Base-by-base conservation (phyloP, 805 yeast species). In the Nakazawaea anatomiae region DNA sequence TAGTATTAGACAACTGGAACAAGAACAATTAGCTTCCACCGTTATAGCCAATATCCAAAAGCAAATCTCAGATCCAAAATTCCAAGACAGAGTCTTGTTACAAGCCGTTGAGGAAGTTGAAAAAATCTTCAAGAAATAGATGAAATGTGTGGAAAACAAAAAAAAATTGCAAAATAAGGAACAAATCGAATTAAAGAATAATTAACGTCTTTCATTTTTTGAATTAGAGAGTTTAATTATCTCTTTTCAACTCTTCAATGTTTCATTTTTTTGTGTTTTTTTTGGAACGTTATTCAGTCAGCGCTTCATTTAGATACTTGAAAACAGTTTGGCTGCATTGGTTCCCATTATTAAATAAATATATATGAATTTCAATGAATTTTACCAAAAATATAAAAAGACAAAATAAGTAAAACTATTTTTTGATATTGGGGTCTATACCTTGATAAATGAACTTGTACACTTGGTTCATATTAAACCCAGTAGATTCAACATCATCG, bases 1-100 rank as follows among this genome's bases (percentile, higher is more conserved):
- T 60, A 90, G 89, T 69, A 94, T 91, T 60, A 92, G 97, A 78
- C 96, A 89, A 78, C 75, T 83, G 67, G 96, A 94, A 80, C 99
- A 94, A 80, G 80, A 84, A 73, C 96, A 89, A 73, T 83, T 94
- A 64, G 83, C 95, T 60, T 75, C 87, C 66, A 65, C 90, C 53
- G 96, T 94, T 58, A 87, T 90, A 68, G 76, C 90, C 50, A 90
- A 89, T 77, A 94, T 92, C 64, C 83, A 88, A 78, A 74, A 85
- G 71, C 94, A 89, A 74, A 72, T 94, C 61, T 73, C 77, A 62
- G 85, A 86, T 75, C 83, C 96, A 55, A 88, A 88, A 77, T 89
- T 91, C 87, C 97, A 92, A 80, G 96, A 89, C 60, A 85, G 77
- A 72, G 86, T 89, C 51, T 85, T 94, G 71, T 80, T 83, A 65